These are phyloP conservation scores for Populus alba DNA, from an alignment of 345 rosid species.

Conservation along the genomic window DNA sequence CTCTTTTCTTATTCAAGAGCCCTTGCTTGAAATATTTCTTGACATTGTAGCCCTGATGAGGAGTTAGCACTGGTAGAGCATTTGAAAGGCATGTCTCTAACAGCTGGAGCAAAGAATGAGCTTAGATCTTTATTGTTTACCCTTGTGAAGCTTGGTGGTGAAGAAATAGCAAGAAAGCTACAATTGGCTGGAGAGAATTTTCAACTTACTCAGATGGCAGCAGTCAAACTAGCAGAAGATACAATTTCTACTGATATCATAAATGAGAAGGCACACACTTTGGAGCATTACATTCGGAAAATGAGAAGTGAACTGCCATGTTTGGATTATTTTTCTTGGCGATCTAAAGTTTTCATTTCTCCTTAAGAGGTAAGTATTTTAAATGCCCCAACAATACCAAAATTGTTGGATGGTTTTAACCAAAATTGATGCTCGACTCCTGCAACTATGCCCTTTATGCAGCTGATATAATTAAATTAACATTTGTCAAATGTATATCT, in stretches of 20 bases:
- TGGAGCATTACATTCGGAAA: conserved; percentile 51
- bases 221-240: conserved; percentile 78
- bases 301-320: conserved; percentile 37
- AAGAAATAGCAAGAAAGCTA: conserved; percentile 64
- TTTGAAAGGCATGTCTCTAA: conserved; percentile 76
- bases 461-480: neutral
- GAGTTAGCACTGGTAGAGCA: conserved; percentile 93
- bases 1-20: conserved; percentile 2
- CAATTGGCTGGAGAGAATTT: conserved; percentile 67
- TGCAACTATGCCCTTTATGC: neutral
- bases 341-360: conserved; percentile 56
- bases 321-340: conserved; percentile 69
- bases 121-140: conserved; percentile 68
- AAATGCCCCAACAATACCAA: neutral
- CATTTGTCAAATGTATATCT: too few relatives aligned
- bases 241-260: conserved; percentile 50
- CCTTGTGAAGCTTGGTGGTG: conserved; percentile 69
- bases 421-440: neutral
- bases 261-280: conserved; percentile 52
- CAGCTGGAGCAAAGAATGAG: conserved; percentile 69
- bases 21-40: conserved; percentile 18
- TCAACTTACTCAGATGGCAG: conserved; percentile 72
- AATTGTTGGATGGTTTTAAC: neutral
- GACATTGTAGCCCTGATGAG: conserved; percentile 73
- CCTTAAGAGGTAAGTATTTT: conserved; percentile 34